Evolutionary conservation across 2,329 filamentous ascomycete species (phyloP), one percentile per base, ranked within the genome.

Genomic region (Didymella pinodella): DNA sequence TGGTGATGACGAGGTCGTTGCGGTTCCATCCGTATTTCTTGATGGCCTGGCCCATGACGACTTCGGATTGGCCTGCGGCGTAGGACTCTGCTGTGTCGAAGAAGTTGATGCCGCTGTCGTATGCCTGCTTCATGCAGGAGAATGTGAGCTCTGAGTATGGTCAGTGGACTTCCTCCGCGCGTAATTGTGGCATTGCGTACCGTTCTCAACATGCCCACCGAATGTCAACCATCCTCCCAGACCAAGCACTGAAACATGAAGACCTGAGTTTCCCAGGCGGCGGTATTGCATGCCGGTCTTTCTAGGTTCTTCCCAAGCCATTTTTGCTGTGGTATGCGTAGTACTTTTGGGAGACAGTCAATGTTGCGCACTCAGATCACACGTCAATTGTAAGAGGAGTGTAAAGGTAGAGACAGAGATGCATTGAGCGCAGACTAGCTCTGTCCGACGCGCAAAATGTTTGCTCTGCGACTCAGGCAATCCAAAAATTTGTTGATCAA

Each of bases 171-270:
- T 43, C 20, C 14, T 6, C 16, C 16, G 31, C 14, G 31, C 10
- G 8, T 4, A 14, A 34, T 34, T 34, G 11, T 34, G 11, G 11
- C 18, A 7, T n/a, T 40, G 41, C 3, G 1, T 26, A 87, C 87
- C 86, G 73, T 87, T 84, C 54, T 88, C 86, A 26, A 91, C 87
- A 66, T 91, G 88, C 26, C 89, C 89, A 55, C 90, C 90, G 45
- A 72, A 72, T 2, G 90, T 92, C 59, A 93, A 82, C 78, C 77
- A 80, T 54, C 78, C 78, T 51, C 80, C 90, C 6, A 92, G 81
- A 10, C 87, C 88, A 59, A 93, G 88, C 34, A 86, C 84, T 25
- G 89, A 92, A 22, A 92, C 89, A 74, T 92, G 87, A 26, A 93
- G 83, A 48, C 90, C 90, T 11, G 89, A 90, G 47, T 86, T 86